These are phyloP conservation scores for Petunia secreta DNA, from an alignment of 257 asterid species.

Conservation along the genomic window DNA sequence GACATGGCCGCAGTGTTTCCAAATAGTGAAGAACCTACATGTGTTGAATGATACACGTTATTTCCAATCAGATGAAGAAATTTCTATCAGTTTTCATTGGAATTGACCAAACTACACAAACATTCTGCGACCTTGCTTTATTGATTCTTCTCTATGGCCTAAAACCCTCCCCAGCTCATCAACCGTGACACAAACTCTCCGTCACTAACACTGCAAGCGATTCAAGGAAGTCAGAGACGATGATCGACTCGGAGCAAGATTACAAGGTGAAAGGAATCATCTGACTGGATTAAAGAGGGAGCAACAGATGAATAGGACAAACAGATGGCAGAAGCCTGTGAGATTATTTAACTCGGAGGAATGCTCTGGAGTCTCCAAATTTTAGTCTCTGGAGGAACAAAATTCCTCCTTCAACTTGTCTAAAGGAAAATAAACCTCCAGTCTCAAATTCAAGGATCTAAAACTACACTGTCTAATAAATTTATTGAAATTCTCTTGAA, in stretches of 20 bases:
- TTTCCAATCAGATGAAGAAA: background rate
- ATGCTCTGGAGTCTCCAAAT: slow-evolving; percentile 17
- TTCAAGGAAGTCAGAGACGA: background rate
- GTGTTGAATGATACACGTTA: too few relatives aligned
- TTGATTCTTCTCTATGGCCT: slow-evolving; percentile 9
- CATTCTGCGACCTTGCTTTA: background rate
- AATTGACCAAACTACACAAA: background rate
- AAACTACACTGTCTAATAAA: background rate
- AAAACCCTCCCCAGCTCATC: background rate
- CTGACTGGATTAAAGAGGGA: slow-evolving; percentile 17
- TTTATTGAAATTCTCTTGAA: background rate
- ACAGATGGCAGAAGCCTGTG: background rate
- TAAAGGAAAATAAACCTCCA: background rate
- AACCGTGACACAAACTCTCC: background rate
- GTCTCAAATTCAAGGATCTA: slow-evolving; percentile 21
- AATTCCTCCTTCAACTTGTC: slow-evolving; percentile 6
- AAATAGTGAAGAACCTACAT: slow-evolving; percentile 70
- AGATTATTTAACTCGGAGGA: background rate
- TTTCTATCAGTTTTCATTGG: background rate
- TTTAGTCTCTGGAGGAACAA: background rate
- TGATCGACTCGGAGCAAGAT: background rate
- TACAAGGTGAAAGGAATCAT: slow-evolving; percentile 7
- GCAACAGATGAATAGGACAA: slow-evolving; percentile 10
- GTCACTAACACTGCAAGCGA: slow-evolving; percentile 1
- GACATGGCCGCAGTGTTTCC: slow-evolving; percentile 40